These are phyloP conservation scores for Lenzites betulinus DNA, from an alignment of 768 basidiomycete genomes.

Conservation along the genomic window DNA sequence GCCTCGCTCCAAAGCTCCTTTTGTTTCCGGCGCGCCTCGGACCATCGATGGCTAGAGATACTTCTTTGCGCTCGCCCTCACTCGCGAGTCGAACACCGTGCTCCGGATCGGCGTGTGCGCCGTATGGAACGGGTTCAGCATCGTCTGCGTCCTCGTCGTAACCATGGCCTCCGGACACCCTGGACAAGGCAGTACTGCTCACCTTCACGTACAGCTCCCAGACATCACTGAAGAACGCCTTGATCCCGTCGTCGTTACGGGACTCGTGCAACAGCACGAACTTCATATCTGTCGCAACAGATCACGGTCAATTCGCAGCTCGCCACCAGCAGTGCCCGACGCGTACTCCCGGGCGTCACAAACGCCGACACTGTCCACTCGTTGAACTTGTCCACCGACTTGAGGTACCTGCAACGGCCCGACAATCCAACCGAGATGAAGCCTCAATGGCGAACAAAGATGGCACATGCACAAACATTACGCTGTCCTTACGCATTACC, in stretches of 20 bases:
- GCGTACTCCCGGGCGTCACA: constrained; percentile 90
- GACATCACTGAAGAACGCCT: constrained; percentile 87
- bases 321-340: neutral
- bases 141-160: constrained; percentile 54
- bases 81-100: constrained; percentile 76
- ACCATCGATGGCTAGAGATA: constrained; percentile 48
- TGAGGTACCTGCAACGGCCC: constrained; percentile 74
- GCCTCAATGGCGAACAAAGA: neutral
- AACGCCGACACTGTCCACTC: constrained; percentile 99
- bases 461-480: constrained; percentile 57
- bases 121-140: constrained; percentile 95
- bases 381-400: constrained; percentile 95
- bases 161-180: constrained; percentile 17
- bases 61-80: constrained; percentile 86
- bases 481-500: constrained; percentile 77
- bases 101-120: constrained; percentile 84
- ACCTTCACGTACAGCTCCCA: constrained; percentile 99
- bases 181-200: constrained; percentile 21
- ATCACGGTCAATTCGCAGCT: constrained; percentile 24
- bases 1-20: constrained; percentile 9
- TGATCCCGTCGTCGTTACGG: constrained; percentile 97
- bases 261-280: constrained; percentile 92
- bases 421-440: constrained; percentile 7
- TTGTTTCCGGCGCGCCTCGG: constrained; percentile 4
- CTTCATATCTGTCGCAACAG: constrained; percentile 74